Conservation (phyloP, 768 basidiomycete genomes). For the Lentinula lateritia region DNA sequence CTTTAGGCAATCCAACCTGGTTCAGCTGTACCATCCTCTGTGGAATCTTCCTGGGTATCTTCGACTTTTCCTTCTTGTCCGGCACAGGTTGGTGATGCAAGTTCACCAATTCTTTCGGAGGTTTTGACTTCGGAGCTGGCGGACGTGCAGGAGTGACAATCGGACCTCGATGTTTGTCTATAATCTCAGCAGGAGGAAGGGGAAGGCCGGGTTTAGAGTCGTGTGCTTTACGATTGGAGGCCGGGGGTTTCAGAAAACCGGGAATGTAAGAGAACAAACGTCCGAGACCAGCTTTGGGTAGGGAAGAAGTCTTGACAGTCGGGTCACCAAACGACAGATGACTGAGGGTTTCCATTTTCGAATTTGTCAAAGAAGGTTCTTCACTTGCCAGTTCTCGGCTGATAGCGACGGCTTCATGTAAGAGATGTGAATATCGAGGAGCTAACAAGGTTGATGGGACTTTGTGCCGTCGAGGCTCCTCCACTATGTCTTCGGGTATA, state of each 20-base stretch:
- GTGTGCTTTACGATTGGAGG: conserved; percentile 16
- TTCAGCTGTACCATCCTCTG: conserved; percentile 51
- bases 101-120: conserved; percentile 62
- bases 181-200: conserved; percentile 49
- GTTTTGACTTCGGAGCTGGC: conserved; percentile 35
- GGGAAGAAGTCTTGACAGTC: background rate
- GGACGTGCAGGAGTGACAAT: conserved; percentile 55
- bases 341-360: background rate
- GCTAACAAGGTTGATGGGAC: conserved; percentile 40
- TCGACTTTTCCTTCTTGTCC: conserved; percentile 23
- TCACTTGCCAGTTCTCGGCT: conserved; percentile 12
- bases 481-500: conserved; percentile 18
- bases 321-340: background rate
- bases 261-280: conserved; percentile 56
- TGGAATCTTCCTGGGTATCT: conserved; percentile 38
- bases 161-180: conserved; percentile 46
- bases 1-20: conserved; percentile 34
- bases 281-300: background rate
- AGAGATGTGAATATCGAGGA: conserved; percentile 51
- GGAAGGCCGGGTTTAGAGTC: conserved; percentile 37
- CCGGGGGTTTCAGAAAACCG: conserved; percentile 33
- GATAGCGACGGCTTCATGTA: conserved; percentile 49
- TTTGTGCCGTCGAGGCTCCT: conserved; percentile 13
- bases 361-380: background rate
- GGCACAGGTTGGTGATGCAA: conserved; percentile 51